Conservation (phyloP, 2,329 filamentous ascomycete genomes). For the Xylaria sp. region DNA sequence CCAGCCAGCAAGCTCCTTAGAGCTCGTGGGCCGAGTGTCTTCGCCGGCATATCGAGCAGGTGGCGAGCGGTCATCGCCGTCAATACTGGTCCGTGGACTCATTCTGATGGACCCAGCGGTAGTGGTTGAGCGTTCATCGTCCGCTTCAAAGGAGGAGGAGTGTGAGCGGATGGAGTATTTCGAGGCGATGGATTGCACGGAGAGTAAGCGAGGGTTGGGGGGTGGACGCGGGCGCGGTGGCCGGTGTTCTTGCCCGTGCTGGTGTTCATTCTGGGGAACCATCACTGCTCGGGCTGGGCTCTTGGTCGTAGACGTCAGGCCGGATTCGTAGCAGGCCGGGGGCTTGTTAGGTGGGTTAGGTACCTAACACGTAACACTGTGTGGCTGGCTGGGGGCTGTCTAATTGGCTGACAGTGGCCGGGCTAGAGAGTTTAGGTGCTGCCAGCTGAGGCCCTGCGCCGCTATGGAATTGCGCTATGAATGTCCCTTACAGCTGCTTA, state of each 20-base stretch:
- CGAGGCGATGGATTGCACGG: conserved; percentile 46
- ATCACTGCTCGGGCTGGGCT: conserved; percentile 20
- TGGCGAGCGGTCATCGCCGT: conserved; percentile 33
- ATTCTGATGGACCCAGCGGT: conserved; percentile 36
- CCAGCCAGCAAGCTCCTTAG: conserved; percentile 85
- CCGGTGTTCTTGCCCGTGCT: conserved; percentile 11
- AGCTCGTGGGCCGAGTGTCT: conserved; percentile 81
- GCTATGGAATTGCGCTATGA: background rate
- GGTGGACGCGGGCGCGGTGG: conserved; percentile 33
- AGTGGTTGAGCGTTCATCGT: conserved; percentile 58
- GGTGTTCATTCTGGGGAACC: conserved; percentile 34
- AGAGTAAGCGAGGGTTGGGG: conserved; percentile 43
- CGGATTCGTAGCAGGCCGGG: too few species aligned
- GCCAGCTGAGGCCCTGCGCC: background rate
- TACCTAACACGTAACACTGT: background rate
- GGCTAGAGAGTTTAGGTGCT: background rate
- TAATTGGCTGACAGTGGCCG: conserved; percentile 11
- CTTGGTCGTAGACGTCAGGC: background rate
- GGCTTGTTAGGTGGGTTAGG: background rate
- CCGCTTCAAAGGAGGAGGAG: conserved; percentile 61
- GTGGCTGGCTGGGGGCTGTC: conserved; percentile 1
- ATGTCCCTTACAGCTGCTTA: background rate
- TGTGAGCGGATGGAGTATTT: conserved; percentile 55
- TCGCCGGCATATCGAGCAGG: conserved; percentile 68
- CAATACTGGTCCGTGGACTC: conserved; percentile 35